These are phyloP conservation scores for Pyricularia sp. DNA, from an alignment of 2,329 filamentous ascomycete genomes.

Conservation along the genomic window DNA sequence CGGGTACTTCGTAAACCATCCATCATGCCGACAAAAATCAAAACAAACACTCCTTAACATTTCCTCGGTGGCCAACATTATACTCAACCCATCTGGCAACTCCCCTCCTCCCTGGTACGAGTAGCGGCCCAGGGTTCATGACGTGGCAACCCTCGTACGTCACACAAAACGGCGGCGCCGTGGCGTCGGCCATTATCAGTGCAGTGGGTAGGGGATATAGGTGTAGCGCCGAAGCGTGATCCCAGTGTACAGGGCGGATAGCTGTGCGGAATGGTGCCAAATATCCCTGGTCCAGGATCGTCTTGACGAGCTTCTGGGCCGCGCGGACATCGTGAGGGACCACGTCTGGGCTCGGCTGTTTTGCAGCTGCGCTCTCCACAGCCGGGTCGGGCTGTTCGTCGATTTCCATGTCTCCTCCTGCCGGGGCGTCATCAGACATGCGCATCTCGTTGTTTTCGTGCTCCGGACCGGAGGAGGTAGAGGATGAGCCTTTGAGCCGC, in stretches of 20 bases:
- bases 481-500: slow-evolving; percentile 40
- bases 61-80: slow-evolving; percentile 51
- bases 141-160: slow-evolving; percentile 95
- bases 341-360: neutral
- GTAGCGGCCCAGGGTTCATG: slow-evolving; percentile 75
- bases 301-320: slow-evolving; percentile 74
- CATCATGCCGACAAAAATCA: slow-evolving; percentile 15
- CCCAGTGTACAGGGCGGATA: slow-evolving; percentile 77
- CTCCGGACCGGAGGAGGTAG: slow-evolving; percentile 7
- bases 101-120: slow-evolving; percentile 54
- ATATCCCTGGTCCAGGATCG: slow-evolving; percentile 79
- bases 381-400: slow-evolving; percentile 5
- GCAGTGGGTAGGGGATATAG: slow-evolving; percentile 82
- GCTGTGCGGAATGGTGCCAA: slow-evolving; percentile 76
- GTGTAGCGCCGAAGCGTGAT: slow-evolving; percentile 62
- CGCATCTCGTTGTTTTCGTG: slow-evolving; percentile 11
- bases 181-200: slow-evolving; percentile 69
- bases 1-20: too few relatives aligned
- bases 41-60: slow-evolving; percentile 48
- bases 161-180: slow-evolving; percentile 69
- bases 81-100: slow-evolving; percentile 82
- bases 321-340: slow-evolving; percentile 31
- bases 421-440: slow-evolving; percentile 16
- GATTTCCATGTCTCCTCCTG: slow-evolving; percentile 22
- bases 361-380: neutral